Evolutionary conservation across 2,329 filamentous ascomycete genomes (phyloP).

Genomic region (Hypoxylon sp.): DNA sequence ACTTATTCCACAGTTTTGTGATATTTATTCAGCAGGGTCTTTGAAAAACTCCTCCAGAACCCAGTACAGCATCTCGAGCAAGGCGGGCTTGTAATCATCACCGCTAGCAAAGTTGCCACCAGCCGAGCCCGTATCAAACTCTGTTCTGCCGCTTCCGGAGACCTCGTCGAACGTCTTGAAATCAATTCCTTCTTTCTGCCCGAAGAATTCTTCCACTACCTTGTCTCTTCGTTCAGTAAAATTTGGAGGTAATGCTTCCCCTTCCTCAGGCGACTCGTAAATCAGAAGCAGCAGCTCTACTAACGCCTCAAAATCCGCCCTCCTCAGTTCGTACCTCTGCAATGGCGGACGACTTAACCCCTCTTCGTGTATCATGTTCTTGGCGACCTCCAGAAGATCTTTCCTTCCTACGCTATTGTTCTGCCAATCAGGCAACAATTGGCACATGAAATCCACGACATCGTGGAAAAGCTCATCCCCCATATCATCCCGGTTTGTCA

Average conservation of each 20-base stretch:
- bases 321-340: not conserved
- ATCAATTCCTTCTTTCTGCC: constrained; percentile 9
- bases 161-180: constrained; percentile 18
- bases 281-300: not conserved
- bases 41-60: not conserved
- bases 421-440: not conserved
- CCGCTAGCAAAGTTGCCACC: not conserved
- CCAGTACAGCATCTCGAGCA: not conserved
- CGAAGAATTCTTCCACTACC: constrained; percentile 13
- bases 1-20: not conserved
- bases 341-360: not conserved
- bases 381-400: not conserved
- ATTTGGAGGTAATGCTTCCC: not conserved
- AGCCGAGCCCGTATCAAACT: not conserved
- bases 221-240: constrained; percentile 1
- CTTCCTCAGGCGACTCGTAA: not conserved
- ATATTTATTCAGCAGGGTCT: not conserved
- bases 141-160: constrained; percentile 12
- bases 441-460: not conserved
- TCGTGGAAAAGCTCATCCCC: not conserved
- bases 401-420: not conserved
- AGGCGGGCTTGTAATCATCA: not conserved
- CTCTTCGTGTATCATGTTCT: not conserved
- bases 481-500: not conserved
- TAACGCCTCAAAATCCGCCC: not conserved